Evolutionary conservation across 2,329 filamentous ascomycete species (phyloP).

Genomic region (Knufia fluminis): DNA sequence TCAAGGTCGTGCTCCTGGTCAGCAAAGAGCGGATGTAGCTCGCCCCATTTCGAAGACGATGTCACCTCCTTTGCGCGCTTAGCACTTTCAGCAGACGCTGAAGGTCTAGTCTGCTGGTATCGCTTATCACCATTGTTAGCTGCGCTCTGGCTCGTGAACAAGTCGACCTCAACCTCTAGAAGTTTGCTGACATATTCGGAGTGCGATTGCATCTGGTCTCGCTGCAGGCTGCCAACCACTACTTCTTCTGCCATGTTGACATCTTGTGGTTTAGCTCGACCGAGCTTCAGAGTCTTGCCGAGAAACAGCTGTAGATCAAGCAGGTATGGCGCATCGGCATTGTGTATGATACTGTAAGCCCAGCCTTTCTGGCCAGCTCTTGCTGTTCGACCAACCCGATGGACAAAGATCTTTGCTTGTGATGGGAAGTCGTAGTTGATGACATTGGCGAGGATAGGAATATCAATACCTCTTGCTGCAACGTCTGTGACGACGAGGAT

Average conservation of each 20-base stretch:
- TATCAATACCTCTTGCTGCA: constrained; percentile 93
- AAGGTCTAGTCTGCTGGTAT: constrained; percentile 80
- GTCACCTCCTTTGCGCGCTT: constrained; percentile 75
- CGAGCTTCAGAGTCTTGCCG: constrained; percentile 70
- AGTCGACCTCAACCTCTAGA: constrained; percentile 64
- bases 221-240: constrained; percentile 65
- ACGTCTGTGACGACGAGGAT: constrained; percentile 95
- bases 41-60: constrained; percentile 58
- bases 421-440: constrained; percentile 98
- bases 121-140: constrained; percentile 84
- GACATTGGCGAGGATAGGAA: constrained; percentile 88
- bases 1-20: constrained; percentile 57
- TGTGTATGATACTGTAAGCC: constrained; percentile 86
- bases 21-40: constrained; percentile 73
- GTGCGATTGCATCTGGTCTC: constrained; percentile 63
- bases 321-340: constrained; percentile 82
- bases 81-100: constrained; percentile 81
- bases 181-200: constrained; percentile 79
- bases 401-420: constrained; percentile 92
- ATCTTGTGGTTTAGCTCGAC: constrained; percentile 50
- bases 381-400: constrained; percentile 90
- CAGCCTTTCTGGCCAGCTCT: constrained; percentile 87
- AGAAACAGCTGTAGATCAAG: constrained; percentile 92
- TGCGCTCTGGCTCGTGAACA: constrained; percentile 61
- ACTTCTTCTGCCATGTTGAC: constrained; percentile 74